Percentiles rank a stretch among this genome's conserved stretches.
Conservation (phyloP, 2,329 filamentous ascomycete species). For the Dothideomycetidae sp. region DNA sequence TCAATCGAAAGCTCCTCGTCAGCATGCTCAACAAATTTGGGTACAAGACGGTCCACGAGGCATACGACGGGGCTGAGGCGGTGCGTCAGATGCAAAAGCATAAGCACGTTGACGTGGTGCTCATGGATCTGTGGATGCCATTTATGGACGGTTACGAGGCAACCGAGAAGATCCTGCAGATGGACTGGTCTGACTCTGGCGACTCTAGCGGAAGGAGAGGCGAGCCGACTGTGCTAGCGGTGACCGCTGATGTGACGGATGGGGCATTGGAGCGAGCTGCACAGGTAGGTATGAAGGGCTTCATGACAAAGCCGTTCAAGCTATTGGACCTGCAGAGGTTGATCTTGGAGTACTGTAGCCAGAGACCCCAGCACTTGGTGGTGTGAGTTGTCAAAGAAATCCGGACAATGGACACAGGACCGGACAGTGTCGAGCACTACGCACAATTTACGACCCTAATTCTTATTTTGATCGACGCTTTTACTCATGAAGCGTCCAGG, state of each 20-base stretch:
- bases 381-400: background rate
- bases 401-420: background rate
- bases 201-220: constrained; percentile 10
- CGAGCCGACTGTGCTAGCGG: constrained; percentile 41
- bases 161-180: constrained; percentile 45
- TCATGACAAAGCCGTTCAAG: constrained; percentile 55
- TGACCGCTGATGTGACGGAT: constrained; percentile 53
- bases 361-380: constrained; percentile 2
- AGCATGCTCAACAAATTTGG: constrained; percentile 54
- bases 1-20: constrained; percentile 53
- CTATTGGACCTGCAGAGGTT: constrained; percentile 46
- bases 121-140: constrained; percentile 70
- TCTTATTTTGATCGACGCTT: too few species aligned
- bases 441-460: too few species aligned
- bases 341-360: constrained; percentile 37
- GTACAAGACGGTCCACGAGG: constrained; percentile 48
- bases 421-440: background rate
- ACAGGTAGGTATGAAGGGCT: constrained; percentile 51
- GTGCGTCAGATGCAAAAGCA: constrained; percentile 41
- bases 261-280: constrained; percentile 46
- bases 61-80: constrained; percentile 54
- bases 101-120: constrained; percentile 42
- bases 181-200: constrained; percentile 21
- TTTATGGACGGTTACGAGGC: constrained; percentile 60
- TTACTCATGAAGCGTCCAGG: too few species aligned